phyloP scores from a whole-genome alignment of 2,329 filamentous ascomycete genomes.

The Cryphonectria nitschkei region DNA sequence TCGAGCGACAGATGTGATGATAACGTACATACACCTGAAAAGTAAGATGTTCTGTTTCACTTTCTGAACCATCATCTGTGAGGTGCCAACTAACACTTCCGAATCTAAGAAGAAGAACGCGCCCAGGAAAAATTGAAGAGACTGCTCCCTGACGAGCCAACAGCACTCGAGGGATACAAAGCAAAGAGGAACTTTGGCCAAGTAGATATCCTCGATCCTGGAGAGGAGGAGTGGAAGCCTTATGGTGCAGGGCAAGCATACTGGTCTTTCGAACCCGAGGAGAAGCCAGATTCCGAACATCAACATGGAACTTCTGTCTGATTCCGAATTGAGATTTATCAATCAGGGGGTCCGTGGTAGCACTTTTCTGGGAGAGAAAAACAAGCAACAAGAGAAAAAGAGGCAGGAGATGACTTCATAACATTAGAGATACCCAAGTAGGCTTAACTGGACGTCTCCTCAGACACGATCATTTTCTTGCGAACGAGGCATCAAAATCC shows the following conservation, averaged over 20 bases:
- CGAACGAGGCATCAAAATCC: not conserved
- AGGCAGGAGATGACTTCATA: not conserved
- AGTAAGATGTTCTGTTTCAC: not conserved
- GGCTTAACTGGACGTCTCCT: not conserved
- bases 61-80: no score
- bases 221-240: not conserved
- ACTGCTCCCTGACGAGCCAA: not conserved
- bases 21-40: not conserved
- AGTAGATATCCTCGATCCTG: not conserved
- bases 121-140: not conserved
- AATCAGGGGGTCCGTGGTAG: not conserved
- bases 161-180: not conserved
- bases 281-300: not conserved
- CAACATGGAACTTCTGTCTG: not conserved
- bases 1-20: not conserved
- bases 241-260: not conserved
- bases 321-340: not conserved
- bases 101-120: not conserved
- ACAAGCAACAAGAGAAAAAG: not conserved
- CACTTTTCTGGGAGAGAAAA: not conserved
- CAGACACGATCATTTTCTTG: not conserved
- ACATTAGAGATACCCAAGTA: not conserved
- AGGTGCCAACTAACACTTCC: not conserved
- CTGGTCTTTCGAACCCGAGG: not conserved
- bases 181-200: conserved; percentile 1